Evolutionary conservation across 495 filamentous ascomycete genomes (phyloP), one percentile per base, ranked within the genome.

Genomic region (Penicillium goetzii): DNA sequence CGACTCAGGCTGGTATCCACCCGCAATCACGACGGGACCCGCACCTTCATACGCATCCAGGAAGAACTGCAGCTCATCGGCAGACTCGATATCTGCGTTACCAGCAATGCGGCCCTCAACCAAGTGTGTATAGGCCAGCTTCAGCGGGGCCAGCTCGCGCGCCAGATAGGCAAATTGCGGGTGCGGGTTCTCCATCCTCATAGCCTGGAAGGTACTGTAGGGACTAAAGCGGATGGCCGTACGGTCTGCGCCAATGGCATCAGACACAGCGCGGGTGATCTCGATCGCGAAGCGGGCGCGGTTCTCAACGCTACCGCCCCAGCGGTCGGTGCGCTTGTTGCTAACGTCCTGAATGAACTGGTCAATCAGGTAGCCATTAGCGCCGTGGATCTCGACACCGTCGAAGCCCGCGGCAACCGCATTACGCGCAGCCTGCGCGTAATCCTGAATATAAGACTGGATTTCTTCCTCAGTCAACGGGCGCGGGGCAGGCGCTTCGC

Each of bases 331-430:
- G 2, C 90, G 83, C 68, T 79, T 68, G 75, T 93, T 93, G 61
- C 66, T 76, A 17, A 67, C 76, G 64, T 88, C 85, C 67, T 90
- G 88, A 1, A 75, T 78, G 72, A 93, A 93, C 74, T 93, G 90
- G 68, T 93, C 88, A 54, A 91, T 76, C 53, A 93, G 73, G 68
- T 91, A 92, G 10, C 90, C 90, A 65, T 93, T 92, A 4, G 88
- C 88, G 38, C 78, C 86, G 69, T 92, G 89, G 58, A 92, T 78
- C 76, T 93, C 90, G 4, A 93, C 88, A 28, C 88, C 89, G 67
- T 92, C 90, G 59, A 92, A 93, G 12, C 90, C 90, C 4, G 89
- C 90, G 10, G 75, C 78, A 12, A 92, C 76, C 4, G 89, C 88
- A 58, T 86, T 87, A 63, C 79, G 74, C 1, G 90, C 86, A 19